Evolutionary conservation across 139 green algal species (phyloP).

Genomic region (Chlamydomonas sphaeroides): DNA sequence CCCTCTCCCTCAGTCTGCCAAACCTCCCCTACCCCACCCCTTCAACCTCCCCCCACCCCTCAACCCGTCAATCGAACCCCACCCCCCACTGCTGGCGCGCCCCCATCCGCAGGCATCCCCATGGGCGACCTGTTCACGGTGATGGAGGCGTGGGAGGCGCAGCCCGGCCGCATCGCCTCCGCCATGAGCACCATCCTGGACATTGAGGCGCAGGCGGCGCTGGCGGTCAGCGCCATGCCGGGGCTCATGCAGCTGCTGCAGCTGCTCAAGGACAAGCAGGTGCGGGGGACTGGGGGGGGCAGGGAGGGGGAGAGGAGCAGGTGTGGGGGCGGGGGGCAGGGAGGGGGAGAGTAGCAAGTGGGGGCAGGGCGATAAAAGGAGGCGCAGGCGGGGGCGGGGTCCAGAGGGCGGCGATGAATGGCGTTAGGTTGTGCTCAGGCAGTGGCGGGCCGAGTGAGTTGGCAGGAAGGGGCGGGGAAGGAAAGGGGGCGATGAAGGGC

Average conservation of each 20-base stretch:
- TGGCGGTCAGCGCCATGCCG: conserved; percentile 43
- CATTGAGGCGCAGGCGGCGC: conserved; percentile 71
- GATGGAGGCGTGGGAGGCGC: conserved; percentile 71
- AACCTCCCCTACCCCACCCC: not conserved
- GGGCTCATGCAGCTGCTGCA: conserved; percentile 60
- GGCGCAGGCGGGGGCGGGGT: too few species aligned
- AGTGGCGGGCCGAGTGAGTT: too few species aligned
- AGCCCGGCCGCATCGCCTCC: conserved; percentile 38
- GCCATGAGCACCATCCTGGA: conserved; percentile 69
- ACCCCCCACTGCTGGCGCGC: too few species aligned
- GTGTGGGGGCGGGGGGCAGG: too few species aligned
- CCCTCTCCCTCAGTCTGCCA: not conserved
- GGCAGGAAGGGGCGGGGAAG: too few species aligned
- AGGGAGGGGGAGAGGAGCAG: too few species aligned
- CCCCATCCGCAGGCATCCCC: conserved; percentile 57
- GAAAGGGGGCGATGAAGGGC: too few species aligned
- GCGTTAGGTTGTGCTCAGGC: too few species aligned
- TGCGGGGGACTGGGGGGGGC: too few species aligned
- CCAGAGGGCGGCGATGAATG: too few species aligned
- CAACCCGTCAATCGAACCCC: not conserved
- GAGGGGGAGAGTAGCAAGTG: too few species aligned
- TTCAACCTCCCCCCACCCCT: not conserved
- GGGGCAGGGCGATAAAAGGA: too few species aligned
- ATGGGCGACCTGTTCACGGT: conserved; percentile 80
- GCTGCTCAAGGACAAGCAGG: conserved; percentile 53